phyloP scores from a whole-genome alignment of 257 asterid species.

The Paulownia fortunei region DNA sequence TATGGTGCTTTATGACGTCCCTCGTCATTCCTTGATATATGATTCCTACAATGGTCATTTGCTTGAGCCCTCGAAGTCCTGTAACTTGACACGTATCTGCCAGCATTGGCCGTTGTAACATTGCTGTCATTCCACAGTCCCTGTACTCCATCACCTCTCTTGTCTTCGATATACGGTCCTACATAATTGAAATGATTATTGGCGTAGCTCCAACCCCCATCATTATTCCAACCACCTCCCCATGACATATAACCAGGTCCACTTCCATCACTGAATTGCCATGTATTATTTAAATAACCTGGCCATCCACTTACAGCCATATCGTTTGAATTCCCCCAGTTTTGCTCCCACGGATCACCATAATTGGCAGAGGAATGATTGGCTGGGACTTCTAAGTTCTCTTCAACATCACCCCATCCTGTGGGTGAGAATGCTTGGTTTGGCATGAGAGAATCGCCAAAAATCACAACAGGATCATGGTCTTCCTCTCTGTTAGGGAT shows the following conservation, averaged over 20 bases:
- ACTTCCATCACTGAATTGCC: conserved; percentile 29
- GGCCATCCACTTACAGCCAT: conserved; percentile 37
- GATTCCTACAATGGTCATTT: conserved; percentile 12
- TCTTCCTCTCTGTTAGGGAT: conserved; percentile 3
- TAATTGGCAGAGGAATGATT: not conserved
- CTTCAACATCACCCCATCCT: conserved; percentile 72
- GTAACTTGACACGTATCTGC: conserved; percentile 26
- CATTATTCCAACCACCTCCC: conserved; percentile 34
- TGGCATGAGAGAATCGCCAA: conserved; percentile 42
- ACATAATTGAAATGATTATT: not conserved
- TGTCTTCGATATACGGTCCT: not conserved
- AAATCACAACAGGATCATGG: conserved; percentile 44
- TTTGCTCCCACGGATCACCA: not conserved
- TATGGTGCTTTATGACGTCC: conserved; percentile 23
- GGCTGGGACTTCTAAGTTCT: not conserved
- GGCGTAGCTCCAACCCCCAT: conserved; percentile 21
- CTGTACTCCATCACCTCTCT: conserved; percentile 8
- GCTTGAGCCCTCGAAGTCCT: not conserved
- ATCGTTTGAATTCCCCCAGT: conserved; percentile 9
- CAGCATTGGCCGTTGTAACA: not conserved
- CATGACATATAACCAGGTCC: conserved; percentile 29
- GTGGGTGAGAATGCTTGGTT: conserved; percentile 33
- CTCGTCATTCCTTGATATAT: conserved; percentile 2
- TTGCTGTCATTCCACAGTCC: conserved; percentile 32
- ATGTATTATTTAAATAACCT: conserved; percentile 24